phyloP scores from a whole-genome alignment of 2,329 filamentous ascomycete species.

The Fusarium nygamai region DNA sequence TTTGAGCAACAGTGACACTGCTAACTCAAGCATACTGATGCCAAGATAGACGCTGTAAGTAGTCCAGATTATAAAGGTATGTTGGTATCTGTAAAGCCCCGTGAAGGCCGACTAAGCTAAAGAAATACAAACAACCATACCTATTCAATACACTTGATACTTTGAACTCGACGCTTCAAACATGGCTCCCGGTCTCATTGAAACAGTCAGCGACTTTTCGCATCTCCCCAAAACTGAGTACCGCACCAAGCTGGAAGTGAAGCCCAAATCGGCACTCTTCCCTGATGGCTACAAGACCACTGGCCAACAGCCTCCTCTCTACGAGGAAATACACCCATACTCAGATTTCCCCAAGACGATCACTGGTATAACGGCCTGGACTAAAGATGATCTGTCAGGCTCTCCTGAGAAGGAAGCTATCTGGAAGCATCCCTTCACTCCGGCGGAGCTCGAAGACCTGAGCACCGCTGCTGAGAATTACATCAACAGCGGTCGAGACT shows the following conservation, averaged over 20 bases:
- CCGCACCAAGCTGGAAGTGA: not conserved
- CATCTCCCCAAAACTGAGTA: not conserved
- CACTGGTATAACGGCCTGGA: conserved; percentile 78
- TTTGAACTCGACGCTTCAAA: not conserved
- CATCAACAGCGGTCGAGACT: conserved; percentile 5
- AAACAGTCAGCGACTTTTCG: not conserved
- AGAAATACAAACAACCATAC: not conserved
- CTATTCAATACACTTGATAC: too few relatives aligned
- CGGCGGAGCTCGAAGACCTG: conserved; percentile 33
- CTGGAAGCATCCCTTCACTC: conserved; percentile 77
- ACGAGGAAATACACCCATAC: conserved; percentile 72
- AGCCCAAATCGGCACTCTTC: conserved; percentile 42
- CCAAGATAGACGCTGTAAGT: not conserved
- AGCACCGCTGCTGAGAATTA: conserved; percentile 8
- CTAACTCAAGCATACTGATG: too few relatives aligned
- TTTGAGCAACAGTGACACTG: not conserved
- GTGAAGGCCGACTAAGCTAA: too few relatives aligned
- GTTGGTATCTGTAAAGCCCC: too few relatives aligned
- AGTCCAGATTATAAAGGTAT: not conserved
- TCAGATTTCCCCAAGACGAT: conserved; percentile 76
- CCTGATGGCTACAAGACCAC: conserved; percentile 63
- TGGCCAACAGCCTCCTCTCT: conserved; percentile 77
- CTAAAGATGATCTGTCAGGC: conserved; percentile 69
- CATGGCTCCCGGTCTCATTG: not conserved
- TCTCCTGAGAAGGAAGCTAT: conserved; percentile 62